Percentiles rank a stretch among this genome's conserved stretches.
Evolutionary conservation across 2,329 filamentous ascomycete species (phyloP).

Genomic region (Sphaerulina populicola): DNA sequence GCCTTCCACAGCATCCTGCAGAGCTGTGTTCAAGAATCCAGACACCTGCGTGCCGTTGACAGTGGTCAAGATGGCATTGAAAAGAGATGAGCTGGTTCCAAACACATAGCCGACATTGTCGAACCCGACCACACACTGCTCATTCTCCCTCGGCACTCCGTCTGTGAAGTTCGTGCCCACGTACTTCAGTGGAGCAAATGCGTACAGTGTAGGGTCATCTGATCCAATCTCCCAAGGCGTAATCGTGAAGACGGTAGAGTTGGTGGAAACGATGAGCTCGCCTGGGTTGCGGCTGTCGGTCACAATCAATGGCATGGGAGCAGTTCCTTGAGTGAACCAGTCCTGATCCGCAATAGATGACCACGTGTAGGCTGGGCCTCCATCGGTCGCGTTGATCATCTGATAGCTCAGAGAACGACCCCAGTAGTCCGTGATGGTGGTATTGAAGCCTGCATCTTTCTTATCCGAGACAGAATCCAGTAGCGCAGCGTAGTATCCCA

Average conservation of each 20-base stretch:
- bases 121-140: constrained; percentile 65
- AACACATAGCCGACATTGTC: constrained; percentile 78
- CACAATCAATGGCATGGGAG: constrained; percentile 66
- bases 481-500: constrained; percentile 57
- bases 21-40: constrained; percentile 28
- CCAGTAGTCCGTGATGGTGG: constrained; percentile 74
- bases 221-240: constrained; percentile 73
- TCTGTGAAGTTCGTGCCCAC: constrained; percentile 63
- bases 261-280: constrained; percentile 54
- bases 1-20: constrained; percentile 45
- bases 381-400: constrained; percentile 65
- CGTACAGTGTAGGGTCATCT: constrained; percentile 63
- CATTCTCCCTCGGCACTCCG: constrained; percentile 49
- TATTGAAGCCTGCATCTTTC: constrained; percentile 54
- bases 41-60: constrained; percentile 46
- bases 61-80: constrained; percentile 66
- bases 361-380: constrained; percentile 70
- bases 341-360: constrained; percentile 62
- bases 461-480: constrained; percentile 53
- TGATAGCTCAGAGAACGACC: constrained; percentile 80
- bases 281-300: constrained; percentile 59
- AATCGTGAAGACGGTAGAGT: constrained; percentile 69
- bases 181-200: constrained; percentile 62
- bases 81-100: constrained; percentile 76
- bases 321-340: constrained; percentile 54